phyloP scores from a whole-genome alignment of 2,329 filamentous ascomycete species.

The Decorospora gaudefroyi region DNA sequence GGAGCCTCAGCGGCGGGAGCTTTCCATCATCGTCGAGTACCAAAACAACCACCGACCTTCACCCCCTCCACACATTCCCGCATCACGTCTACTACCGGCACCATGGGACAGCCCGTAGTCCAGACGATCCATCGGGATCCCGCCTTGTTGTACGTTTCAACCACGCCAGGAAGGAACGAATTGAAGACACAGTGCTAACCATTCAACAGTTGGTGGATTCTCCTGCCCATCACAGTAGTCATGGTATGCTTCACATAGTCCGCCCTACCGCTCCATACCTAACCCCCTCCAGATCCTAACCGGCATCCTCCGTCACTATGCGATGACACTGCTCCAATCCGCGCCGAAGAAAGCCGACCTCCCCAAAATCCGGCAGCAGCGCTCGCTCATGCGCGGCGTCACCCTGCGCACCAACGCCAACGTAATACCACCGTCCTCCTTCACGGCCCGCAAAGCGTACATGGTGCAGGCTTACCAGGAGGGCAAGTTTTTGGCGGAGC shows the following conservation, averaged over 20 bases:
- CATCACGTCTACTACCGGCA: slow-evolving; percentile 32
- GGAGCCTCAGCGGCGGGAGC: slow-evolving; percentile 32
- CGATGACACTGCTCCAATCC: slow-evolving; percentile 83
- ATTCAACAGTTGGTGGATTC: slow-evolving; percentile 86
- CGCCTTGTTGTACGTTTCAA: slow-evolving; percentile 80
- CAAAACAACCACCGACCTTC: slow-evolving; percentile 20
- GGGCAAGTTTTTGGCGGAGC: slow-evolving; percentile 87
- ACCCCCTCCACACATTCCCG: slow-evolving; percentile 17
- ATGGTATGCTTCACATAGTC: slow-evolving; percentile 65
- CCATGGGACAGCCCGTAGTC: slow-evolving; percentile 81
- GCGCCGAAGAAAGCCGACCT: slow-evolving; percentile 81
- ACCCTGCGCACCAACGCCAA: slow-evolving; percentile 82
- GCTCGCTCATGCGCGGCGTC: slow-evolving; percentile 80
- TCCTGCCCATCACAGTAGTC: slow-evolving; percentile 94
- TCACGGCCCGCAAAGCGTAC: slow-evolving; percentile 78
- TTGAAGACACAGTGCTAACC: slow-evolving; percentile 31
- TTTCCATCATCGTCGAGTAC: slow-evolving; percentile 26
- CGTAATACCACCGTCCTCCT: slow-evolving; percentile 75
- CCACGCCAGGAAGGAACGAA: background rate
- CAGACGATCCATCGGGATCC: slow-evolving; percentile 99
- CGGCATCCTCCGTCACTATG: slow-evolving; percentile 94
- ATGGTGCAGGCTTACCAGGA: slow-evolving; percentile 81
- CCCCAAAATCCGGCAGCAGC: slow-evolving; percentile 78
- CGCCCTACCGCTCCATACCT: slow-evolving; percentile 3
- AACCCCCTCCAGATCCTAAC: slow-evolving; percentile 71